Base-by-base conservation (phyloP, 2,329 filamentous ascomycete species). In the Claviceps sp. region DNA sequence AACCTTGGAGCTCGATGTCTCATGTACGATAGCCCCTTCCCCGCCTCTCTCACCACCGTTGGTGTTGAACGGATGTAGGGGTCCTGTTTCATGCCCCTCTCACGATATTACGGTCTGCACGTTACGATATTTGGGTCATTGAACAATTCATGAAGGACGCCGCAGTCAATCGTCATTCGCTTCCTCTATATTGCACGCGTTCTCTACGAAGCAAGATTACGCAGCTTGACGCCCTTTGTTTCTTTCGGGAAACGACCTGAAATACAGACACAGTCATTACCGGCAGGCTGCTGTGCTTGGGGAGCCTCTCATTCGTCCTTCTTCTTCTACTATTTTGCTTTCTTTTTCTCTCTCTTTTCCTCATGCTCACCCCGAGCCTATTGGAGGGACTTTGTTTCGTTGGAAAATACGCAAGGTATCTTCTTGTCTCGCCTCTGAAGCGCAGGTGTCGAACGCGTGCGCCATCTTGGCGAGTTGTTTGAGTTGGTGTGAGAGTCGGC, bases 11-110 rank as follows among this genome's bases (percentile, higher is more conserved):
- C 47, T 48, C 37, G 48, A 54, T 40, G 43, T 50, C 56, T 44
- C 54, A 53, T 58, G 58, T 61, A 59, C 56, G 54, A 61, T 58
- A 59, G 52, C 54, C 44, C 55, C 50, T 40, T 52, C 52, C 44
- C 39, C 45, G 37, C 51, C 50, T 34, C 40, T 22, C 44, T 34
- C 19, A 51, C 45, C 51, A 44, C 24, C 49, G 47, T 52, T 52
- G 52, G 54, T 52, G 52, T 50, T 51, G 38, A 51, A 52, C 54
- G 55, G 53, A 54, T 52, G 51, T 52, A 53, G 48, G 54, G 54
- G 51, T 51, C 52, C 55, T 57, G 50, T 58, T 56, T 59, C 48
- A 55, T 52, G 50, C 53, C 48, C 30, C 47, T 50, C 51, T 57
- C 54, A 57, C 55, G 56, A 57, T 56, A 52, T 57, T 47, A 56